Conservation (phyloP, 768 basidiomycete genomes). For the Boletus insuetus region DNA sequence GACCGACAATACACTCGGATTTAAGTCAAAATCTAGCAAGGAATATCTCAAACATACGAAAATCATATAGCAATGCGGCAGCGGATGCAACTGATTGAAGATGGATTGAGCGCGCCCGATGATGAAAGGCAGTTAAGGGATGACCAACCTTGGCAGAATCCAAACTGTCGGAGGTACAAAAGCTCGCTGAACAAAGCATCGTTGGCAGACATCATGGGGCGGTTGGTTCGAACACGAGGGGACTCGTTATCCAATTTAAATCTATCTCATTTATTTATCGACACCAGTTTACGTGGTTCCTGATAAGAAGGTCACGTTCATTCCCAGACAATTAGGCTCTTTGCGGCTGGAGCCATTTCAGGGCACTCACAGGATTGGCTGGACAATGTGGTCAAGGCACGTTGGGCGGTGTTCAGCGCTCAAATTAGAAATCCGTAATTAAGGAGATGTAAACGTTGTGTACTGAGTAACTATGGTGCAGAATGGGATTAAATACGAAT, state of each 20-base stretch:
- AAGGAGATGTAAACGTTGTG: not conserved
- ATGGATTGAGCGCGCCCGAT: not conserved
- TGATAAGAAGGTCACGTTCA: not conserved
- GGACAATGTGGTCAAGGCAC: not conserved
- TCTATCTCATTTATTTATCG: not conserved
- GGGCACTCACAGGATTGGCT: not conserved
- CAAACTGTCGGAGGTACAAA: conserved; percentile 6
- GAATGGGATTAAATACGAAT: not conserved
- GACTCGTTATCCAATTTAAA: not conserved
- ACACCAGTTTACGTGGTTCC: not conserved
- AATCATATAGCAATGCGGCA: conserved; percentile 15
- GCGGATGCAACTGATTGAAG: conserved; percentile 6
- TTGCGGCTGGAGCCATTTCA: not conserved
- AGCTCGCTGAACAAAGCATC: not conserved
- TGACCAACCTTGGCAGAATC: conserved; percentile 7
- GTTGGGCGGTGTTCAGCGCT: not conserved
- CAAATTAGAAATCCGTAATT: not conserved
- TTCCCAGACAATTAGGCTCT: not conserved
- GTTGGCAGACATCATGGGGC: not conserved
- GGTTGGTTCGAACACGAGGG: not conserved
- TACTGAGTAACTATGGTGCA: not conserved
- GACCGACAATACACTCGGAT: not conserved
- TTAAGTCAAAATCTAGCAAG: not conserved
- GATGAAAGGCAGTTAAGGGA: not conserved
- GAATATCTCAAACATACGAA: conserved; percentile 2